phyloP scores from a whole-genome alignment of 169 alveolate genomes.

The Plasmodium knowlesi region DNA sequence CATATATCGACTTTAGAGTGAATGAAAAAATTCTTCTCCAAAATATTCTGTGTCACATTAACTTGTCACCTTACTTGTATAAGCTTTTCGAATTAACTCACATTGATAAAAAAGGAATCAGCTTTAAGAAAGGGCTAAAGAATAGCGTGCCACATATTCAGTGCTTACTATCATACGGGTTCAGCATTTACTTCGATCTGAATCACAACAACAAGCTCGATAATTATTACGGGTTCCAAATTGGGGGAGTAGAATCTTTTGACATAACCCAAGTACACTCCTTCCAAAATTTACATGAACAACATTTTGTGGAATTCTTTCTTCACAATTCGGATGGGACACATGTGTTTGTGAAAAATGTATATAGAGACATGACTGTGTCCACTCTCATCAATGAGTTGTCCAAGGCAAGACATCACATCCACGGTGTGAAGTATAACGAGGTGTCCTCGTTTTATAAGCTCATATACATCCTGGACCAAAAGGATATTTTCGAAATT shows the following conservation, averaged over 20 bases:
- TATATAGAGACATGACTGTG: constrained; percentile 56
- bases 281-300: constrained; percentile 51
- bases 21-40: constrained; percentile 64
- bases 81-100: constrained; percentile 61
- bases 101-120: constrained; percentile 54
- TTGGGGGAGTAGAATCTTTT: constrained; percentile 24
- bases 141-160: constrained; percentile 74
- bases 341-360: constrained; percentile 28
- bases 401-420: constrained; percentile 65
- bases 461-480: constrained; percentile 31
- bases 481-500: constrained; percentile 2
- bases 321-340: constrained; percentile 50
- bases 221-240: constrained; percentile 44
- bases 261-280: constrained; percentile 63
- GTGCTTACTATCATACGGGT: constrained; percentile 59
- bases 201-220: constrained; percentile 19
- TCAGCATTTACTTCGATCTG: constrained; percentile 60
- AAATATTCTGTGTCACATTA: constrained; percentile 40
- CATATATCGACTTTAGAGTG: constrained; percentile 34
- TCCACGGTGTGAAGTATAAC: constrained; percentile 36
- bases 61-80: constrained; percentile 63
- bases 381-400: constrained; percentile 50
- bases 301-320: constrained; percentile 40
- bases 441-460: constrained; percentile 21
- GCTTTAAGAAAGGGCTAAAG: constrained; percentile 29